phyloP scores from a whole-genome alignment of 2,329 filamentous ascomycete genomes.

The Dactylellina sp. region DNA sequence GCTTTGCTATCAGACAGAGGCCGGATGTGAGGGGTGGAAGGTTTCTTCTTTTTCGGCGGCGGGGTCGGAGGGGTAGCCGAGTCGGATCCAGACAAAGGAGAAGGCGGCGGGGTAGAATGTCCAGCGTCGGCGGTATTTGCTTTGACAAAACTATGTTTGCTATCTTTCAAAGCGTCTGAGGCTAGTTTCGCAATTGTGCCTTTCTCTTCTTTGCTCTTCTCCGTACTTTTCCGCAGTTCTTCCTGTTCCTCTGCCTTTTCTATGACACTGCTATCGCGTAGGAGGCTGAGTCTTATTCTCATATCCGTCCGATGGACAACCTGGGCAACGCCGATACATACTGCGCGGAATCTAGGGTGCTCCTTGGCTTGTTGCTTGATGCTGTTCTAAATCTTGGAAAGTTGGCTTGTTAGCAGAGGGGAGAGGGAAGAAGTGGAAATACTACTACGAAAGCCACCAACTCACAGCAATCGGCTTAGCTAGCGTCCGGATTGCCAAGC shows the following conservation, averaged over 20 bases:
- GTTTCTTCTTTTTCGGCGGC: slow-evolving; percentile 43
- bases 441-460: slow-evolving; percentile 57
- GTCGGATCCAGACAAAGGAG: slow-evolving; percentile 10
- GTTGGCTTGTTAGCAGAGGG: slow-evolving; percentile 21
- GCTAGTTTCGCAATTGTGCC: slow-evolving; percentile 46
- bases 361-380: slow-evolving; percentile 77
- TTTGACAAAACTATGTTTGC: slow-evolving; percentile 64
- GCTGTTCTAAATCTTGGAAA: slow-evolving; percentile 67
- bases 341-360: slow-evolving; percentile 73
- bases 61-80: background rate
- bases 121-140: slow-evolving; percentile 64
- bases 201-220: slow-evolving; percentile 65
- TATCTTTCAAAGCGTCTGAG: slow-evolving; percentile 27
- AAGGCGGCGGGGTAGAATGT: slow-evolving; percentile 6
- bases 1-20: slow-evolving; percentile 76
- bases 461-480: slow-evolving; percentile 76
- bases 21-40: slow-evolving; percentile 69
- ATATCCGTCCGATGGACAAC: slow-evolving; percentile 75
- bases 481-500: slow-evolving; percentile 73
- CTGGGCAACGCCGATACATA: slow-evolving; percentile 74
- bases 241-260: slow-evolving; percentile 73
- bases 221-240: slow-evolving; percentile 68
- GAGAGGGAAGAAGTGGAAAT: background rate
- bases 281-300: slow-evolving; percentile 74
- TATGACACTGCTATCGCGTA: slow-evolving; percentile 73